Evolutionary conservation across 768 basidiomycete species (phyloP), one percentile per base, ranked within the genome.

Genomic region (Trametes cinnabarina): DNA sequence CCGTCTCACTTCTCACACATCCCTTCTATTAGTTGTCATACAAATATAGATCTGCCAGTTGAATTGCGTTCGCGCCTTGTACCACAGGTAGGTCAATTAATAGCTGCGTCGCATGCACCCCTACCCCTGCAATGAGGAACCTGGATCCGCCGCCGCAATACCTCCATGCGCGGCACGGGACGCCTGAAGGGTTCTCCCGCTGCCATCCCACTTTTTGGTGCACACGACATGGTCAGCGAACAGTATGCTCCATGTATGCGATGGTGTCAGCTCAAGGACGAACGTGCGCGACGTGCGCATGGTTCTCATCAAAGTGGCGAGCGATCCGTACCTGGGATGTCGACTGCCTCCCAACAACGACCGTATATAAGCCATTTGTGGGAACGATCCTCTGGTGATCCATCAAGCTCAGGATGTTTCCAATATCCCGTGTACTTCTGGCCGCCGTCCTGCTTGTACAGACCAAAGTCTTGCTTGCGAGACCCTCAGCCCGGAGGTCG

Each of bases 221-320:
- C 30, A 32, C 30, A 32, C 30, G 30, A 32, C 30, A 32, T 32
- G 30, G 12, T 12, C 12, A 7, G 30, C 7, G 30, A 32, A 32
- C 12, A 32, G 30, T 32, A 32, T 32, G 40, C n/a, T n/a, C n/a
- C n/a, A n/a, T n/a, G n/a, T n/a, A n/a, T 41, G 47, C 20, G 40
- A 41, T 42, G 26, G 9, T n/a, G 11, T 32, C 43, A 2, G 22
- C 1, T 19, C 12, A 40, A 20, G 5, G 25, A 55, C 53, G 53
- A 55, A 55, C 53, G 53, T 55, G 53, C 53, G 53, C 35, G 23
- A 3, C 19, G 30, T 20, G 28, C 57, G 51, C 44, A 34, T 53
- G 57, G 43, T 52, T 23, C 37, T 44, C 47, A 32, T 58, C 57
- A 53, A 41, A 10, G 3, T 4, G 3, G n/a, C 1, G n/a, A 25